A percentile compares a stretch with the other conserved stretches of the same genome.
phyloP scores from a whole-genome alignment of 306 rosid genomes.

The Fragaria vesca region DNA sequence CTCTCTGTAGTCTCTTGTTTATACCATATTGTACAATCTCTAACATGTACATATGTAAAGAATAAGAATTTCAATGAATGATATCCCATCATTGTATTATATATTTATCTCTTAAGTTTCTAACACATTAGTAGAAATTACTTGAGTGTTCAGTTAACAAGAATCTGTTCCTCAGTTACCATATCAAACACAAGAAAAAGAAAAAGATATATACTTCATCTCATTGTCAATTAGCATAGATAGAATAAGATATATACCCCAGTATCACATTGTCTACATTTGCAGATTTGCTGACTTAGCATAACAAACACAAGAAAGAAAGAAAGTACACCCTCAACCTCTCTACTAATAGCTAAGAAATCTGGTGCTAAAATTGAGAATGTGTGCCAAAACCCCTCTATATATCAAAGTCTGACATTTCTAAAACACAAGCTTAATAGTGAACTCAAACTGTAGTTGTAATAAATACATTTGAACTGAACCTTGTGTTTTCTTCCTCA shows the following conservation, averaged over 20 bases:
- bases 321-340: background rate
- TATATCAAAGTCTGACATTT: background rate
- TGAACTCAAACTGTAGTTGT: background rate
- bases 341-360: background rate
- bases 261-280: background rate
- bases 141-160: background rate
- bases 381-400: background rate
- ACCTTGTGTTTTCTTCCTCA: background rate
- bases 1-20: background rate
- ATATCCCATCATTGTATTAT: background rate
- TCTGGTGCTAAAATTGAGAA: background rate
- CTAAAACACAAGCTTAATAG: background rate
- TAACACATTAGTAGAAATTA: background rate
- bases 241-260: background rate
- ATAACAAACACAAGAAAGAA: background rate
- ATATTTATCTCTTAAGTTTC: background rate
- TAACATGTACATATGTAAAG: background rate
- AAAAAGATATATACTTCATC: background rate
- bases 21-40: conserved; percentile 1
- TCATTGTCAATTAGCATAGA: background rate
- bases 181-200: background rate
- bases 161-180: background rate
- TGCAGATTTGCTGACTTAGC: background rate
- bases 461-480: background rate
- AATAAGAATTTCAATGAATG: background rate